Evolutionary conservation across 1,139 yeast genomes (phyloP).

Genomic region (Trichomonascaceae sp.): DNA sequence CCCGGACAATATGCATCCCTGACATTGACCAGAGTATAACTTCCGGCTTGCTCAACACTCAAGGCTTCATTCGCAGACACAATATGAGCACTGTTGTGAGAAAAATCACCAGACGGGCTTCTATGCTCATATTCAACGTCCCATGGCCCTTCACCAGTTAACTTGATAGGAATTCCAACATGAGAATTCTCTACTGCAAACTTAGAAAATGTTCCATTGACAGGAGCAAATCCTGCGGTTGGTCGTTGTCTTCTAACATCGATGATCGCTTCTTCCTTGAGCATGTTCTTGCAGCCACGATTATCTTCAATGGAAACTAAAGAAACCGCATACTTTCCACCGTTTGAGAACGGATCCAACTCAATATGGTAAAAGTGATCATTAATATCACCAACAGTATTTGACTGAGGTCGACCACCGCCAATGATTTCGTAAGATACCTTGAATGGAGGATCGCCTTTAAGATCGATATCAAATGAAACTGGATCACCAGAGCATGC

Average conservation of each 20-base stretch:
- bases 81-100: conserved; percentile 15
- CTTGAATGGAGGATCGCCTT: conserved; percentile 75
- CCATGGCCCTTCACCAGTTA: conserved; percentile 48
- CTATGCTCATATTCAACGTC: conserved; percentile 37
- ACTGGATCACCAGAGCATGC: conserved; percentile 44
- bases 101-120: conserved; percentile 13
- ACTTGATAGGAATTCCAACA: conserved; percentile 52
- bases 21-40: conserved; percentile 53
- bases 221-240: conserved; percentile 41
- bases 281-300: conserved; percentile 67
- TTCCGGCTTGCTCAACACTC: conserved; percentile 52
- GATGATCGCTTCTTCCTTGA: conserved; percentile 52
- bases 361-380: conserved; percentile 38
- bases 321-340: conserved; percentile 64
- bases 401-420: conserved; percentile 36
- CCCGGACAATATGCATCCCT: conserved; percentile 70
- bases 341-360: conserved; percentile 51
- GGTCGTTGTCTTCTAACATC: conserved; percentile 67
- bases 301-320: conserved; percentile 64
- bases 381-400: conserved; percentile 40
- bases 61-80: conserved; percentile 30
- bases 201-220: conserved; percentile 29
- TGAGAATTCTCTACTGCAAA: conserved; percentile 48
- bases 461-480: conserved; percentile 51
- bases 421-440: conserved; percentile 63